Conservation (phyloP, 331 rosid species). For the Rosa hybrid region DNA sequence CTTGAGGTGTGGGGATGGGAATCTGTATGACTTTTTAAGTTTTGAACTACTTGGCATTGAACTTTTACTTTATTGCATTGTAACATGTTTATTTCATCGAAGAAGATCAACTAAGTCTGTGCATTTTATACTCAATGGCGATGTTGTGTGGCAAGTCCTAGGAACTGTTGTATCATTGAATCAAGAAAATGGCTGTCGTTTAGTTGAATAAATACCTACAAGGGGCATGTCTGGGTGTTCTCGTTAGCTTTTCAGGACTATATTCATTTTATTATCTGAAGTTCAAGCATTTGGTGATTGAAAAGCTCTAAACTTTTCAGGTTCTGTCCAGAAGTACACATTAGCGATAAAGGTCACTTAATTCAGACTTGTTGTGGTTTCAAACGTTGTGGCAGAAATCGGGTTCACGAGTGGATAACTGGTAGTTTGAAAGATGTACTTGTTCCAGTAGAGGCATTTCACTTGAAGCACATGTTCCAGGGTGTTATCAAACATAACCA, state of each 20-base stretch:
- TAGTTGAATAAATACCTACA: background rate
- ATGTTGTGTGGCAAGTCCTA: background rate
- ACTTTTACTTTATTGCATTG: background rate
- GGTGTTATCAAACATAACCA: constrained; percentile 66
- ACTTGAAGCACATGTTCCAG: constrained; percentile 65
- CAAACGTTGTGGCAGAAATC: constrained; percentile 59
- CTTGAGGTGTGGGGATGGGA: background rate
- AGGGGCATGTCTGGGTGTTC: background rate
- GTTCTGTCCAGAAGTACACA: constrained; percentile 75
- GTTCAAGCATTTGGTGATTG: background rate
- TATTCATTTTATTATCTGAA: background rate
- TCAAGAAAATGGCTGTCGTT: no score
- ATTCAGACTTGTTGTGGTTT: constrained; percentile 75
- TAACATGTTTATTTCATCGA: background rate
- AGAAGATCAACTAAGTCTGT: no score
- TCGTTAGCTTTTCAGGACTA: background rate
- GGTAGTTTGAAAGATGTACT: constrained; percentile 73
- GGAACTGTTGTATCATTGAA: background rate
- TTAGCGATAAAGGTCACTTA: constrained; percentile 77
- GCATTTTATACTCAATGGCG: background rate
- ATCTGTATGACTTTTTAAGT: background rate
- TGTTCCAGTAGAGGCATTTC: constrained; percentile 80
- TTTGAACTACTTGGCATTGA: background rate
- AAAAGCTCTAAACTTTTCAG: constrained; percentile 36
- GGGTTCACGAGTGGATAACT: constrained; percentile 72